Conservation (phyloP, 257 asterid species). For the Ajuga chamaepitys region DNA sequence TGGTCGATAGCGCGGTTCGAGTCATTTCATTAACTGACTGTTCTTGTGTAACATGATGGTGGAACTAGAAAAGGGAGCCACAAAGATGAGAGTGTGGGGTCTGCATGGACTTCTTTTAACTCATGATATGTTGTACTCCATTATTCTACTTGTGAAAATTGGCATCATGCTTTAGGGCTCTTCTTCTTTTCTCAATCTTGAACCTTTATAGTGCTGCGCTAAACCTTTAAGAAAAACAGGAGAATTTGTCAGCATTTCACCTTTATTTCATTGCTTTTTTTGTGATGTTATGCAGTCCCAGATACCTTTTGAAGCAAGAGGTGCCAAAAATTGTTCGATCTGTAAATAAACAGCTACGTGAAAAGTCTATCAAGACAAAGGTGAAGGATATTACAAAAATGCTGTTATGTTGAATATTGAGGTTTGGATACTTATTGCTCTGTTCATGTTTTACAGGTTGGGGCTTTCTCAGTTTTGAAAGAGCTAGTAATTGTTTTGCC, state of each 20-base stretch:
- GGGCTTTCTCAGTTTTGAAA: constrained; percentile 91
- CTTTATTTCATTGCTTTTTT: neutral
- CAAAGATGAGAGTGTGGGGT: neutral
- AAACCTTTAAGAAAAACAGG: neutral
- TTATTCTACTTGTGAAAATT: neutral
- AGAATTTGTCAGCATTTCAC: constrained; percentile 1
- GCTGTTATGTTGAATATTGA: neutral
- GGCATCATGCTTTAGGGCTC: neutral
- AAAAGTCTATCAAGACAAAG: constrained; percentile 95
- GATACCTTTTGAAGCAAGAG: constrained; percentile 90
- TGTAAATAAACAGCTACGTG: constrained; percentile 84
- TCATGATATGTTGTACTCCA: neutral
- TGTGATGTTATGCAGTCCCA: constrained; percentile 57
- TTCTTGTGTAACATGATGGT: neutral
- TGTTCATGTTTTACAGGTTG: constrained; percentile 55
- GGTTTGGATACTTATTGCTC: constrained; percentile 6
- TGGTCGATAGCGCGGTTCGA: neutral
- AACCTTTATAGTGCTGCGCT: neutral
- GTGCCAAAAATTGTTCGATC: constrained; percentile 96
- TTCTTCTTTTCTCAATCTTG: constrained; percentile 8
- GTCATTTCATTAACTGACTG: neutral
- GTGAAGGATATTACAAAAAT: constrained; percentile 24
- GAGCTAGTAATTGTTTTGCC: constrained; percentile 93
- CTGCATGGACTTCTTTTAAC: neutral
- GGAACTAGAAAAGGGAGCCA: neutral